A percentile compares a stretch with the other conserved stretches of the same genome.
Conservation (phyloP, 164 flowering plant genomes). For the Magnolia officinalis region DNA sequence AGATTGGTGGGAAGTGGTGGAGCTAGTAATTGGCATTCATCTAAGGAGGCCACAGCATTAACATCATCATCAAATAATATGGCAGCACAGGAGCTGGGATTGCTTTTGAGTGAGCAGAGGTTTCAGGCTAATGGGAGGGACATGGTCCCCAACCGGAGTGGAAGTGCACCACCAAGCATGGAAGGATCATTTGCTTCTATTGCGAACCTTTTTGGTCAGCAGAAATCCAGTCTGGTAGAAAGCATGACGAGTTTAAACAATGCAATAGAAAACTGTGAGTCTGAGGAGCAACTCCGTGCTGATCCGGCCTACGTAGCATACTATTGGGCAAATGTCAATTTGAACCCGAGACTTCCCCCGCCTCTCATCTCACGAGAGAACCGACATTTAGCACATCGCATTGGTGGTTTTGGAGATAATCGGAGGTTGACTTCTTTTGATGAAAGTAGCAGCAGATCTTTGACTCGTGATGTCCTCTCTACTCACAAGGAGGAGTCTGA, state of each 20-base stretch:
- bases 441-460: conserved; percentile 34
- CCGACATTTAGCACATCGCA: conserved; percentile 45
- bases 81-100: conserved; percentile 59
- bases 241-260: conserved; percentile 29
- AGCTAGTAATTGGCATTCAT: conserved; percentile 44
- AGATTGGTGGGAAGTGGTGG: conserved; percentile 51
- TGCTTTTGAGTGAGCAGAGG: conserved; percentile 43
- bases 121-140: conserved; percentile 33
- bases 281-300: conserved; percentile 61
- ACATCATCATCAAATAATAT: conserved; percentile 31
- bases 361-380: conserved; percentile 60
- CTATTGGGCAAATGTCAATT: conserved; percentile 54
- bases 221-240: conserved; percentile 24
- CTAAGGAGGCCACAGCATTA: conserved; percentile 36
- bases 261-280: conserved; percentile 27
- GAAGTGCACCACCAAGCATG: conserved; percentile 94
- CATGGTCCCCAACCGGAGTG: conserved; percentile 65
- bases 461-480: conserved; percentile 46
- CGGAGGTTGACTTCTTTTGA: conserved; percentile 43
- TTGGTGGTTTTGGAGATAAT: conserved; percentile 49
- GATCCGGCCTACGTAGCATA: conserved; percentile 67
- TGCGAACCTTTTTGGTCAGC: conserved; percentile 43
- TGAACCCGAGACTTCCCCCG: conserved; percentile 81
- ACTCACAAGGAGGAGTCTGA: conserved; percentile 80
- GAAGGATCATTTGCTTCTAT: conserved; percentile 83